Evolutionary conservation across 768 basidiomycete genomes (phyloP).

Genomic region (Filobasidium floriforme): DNA sequence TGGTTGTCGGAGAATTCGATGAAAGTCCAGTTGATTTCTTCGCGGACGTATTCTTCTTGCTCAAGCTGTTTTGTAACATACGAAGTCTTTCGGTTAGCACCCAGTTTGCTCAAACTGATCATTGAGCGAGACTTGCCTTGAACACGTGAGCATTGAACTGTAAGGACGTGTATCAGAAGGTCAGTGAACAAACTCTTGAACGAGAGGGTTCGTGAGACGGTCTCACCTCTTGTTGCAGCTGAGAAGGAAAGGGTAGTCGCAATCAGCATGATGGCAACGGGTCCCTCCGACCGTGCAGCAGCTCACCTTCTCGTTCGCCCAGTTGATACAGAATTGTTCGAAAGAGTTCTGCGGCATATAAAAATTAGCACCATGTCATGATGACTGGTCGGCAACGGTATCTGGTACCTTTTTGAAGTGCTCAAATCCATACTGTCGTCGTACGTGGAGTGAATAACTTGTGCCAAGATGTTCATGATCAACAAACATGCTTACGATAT

Average conservation of each 20-base stretch:
- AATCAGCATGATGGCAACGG: background rate
- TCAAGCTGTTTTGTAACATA: slow-evolving; percentile 70
- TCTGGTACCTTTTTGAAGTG: slow-evolving; percentile 69
- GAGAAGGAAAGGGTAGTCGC: slow-evolving; percentile 47
- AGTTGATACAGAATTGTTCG: slow-evolving; percentile 98
- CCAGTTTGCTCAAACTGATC: background rate
- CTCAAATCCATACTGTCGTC: slow-evolving; percentile 68
- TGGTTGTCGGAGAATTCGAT: slow-evolving; percentile 99
- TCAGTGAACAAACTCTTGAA: no score
- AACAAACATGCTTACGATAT: slow-evolving; percentile 53
- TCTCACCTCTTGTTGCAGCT: slow-evolving; percentile 63
- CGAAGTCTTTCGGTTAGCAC: background rate
- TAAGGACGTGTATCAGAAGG: background rate
- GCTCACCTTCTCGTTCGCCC: slow-evolving; percentile 64
- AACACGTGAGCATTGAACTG: slow-evolving; percentile 95
- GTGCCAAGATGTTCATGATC: background rate
- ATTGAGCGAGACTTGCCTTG: slow-evolving; percentile 27
- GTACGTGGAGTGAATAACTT: slow-evolving; percentile 12
- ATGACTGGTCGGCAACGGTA: no score
- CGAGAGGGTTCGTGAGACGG: slow-evolving; percentile 36
- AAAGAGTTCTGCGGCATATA: slow-evolving; percentile 44
- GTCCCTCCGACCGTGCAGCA: slow-evolving; percentile 4
- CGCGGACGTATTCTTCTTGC: slow-evolving; percentile 97
- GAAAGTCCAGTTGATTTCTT: slow-evolving; percentile 98
- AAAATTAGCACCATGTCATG: background rate